Conservation (phyloP, 805 yeast species). For the Barnettozyma pratensis region DNA sequence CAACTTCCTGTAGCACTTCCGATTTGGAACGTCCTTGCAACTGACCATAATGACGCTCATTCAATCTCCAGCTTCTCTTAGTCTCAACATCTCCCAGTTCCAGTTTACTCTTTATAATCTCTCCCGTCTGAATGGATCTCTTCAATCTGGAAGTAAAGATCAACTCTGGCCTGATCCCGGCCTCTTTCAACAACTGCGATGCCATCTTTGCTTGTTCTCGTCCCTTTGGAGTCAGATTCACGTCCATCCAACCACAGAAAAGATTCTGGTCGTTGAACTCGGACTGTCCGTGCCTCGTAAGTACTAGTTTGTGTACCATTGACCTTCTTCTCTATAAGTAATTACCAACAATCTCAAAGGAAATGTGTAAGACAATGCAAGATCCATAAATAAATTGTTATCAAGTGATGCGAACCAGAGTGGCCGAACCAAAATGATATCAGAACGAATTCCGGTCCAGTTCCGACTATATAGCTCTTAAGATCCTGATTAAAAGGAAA, state of each 20-base stretch:
- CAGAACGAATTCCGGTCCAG: too few species aligned
- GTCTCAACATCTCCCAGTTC: constrained; percentile 48
- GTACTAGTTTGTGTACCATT: constrained; percentile 36
- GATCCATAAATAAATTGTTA: neutral
- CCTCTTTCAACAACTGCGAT: constrained; percentile 50
- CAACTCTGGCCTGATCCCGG: constrained; percentile 47
- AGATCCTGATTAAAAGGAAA: too few species aligned
- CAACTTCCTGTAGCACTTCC: constrained; percentile 57
- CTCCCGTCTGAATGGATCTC: constrained; percentile 71
- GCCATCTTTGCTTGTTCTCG: constrained; percentile 61
- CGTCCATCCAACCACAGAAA: constrained; percentile 87
- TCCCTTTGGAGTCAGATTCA: constrained; percentile 62
- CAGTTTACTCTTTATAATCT: constrained; percentile 55
- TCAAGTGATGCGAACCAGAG: neutral
- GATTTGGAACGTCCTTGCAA: constrained; percentile 77
- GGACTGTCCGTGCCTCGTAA: constrained; percentile 81
- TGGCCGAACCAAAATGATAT: neutral
- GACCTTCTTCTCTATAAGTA: neutral
- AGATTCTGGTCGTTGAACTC: constrained; percentile 70
- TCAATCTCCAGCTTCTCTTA: constrained; percentile 70
- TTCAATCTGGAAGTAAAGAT: constrained; percentile 68
- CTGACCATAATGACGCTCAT: constrained; percentile 81
- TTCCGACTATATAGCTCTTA: too few species aligned
- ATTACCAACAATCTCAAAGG: neutral
- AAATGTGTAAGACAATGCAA: neutral